phyloP scores from a whole-genome alignment of 164 flowering plant genomes.

The Piper betle region DNA sequence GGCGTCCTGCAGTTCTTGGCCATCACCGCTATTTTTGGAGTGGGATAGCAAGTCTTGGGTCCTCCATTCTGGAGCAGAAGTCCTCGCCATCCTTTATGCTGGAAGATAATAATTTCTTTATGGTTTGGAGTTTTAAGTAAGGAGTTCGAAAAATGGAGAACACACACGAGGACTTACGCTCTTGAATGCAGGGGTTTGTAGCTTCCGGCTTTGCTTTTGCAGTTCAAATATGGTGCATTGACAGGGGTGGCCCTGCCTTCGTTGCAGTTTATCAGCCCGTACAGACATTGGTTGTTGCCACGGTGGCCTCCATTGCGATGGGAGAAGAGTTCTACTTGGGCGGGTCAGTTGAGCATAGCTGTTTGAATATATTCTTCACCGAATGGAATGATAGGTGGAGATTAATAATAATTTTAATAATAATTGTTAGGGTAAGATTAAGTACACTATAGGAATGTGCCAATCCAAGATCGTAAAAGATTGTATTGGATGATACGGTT shows the following conservation, averaged over 20 bases:
- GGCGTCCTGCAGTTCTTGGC: too few relatives aligned
- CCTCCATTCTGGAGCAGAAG: constrained; percentile 67
- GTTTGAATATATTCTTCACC: not conserved
- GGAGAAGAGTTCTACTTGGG: constrained; percentile 97
- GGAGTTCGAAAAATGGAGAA: not conserved
- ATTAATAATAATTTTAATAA: too few relatives aligned
- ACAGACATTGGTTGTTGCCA: constrained; percentile 92
- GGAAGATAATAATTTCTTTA: too few relatives aligned
- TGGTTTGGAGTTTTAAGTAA: too few relatives aligned
- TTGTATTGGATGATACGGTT: too few relatives aligned
- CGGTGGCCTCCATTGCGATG: constrained; percentile 76
- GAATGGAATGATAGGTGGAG: too few relatives aligned
- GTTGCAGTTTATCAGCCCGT: constrained; percentile 99
- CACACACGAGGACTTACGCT: not conserved
- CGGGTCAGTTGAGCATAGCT: constrained; percentile 36
- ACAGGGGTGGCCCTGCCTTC: constrained; percentile 99
- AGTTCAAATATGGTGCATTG: constrained; percentile 99
- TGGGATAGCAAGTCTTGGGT: constrained; percentile 66
- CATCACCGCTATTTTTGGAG: constrained; percentile 60
- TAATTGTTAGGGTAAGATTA: too few relatives aligned
- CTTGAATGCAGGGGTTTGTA: constrained; percentile 67
- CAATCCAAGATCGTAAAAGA: too few relatives aligned
- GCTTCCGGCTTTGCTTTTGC: constrained; percentile 99
- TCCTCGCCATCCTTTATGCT: constrained; percentile 83
- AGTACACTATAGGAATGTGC: too few relatives aligned